phyloP scores from a whole-genome alignment of 1,139 yeast species.

The Saccharomyces hybrid region DNA sequence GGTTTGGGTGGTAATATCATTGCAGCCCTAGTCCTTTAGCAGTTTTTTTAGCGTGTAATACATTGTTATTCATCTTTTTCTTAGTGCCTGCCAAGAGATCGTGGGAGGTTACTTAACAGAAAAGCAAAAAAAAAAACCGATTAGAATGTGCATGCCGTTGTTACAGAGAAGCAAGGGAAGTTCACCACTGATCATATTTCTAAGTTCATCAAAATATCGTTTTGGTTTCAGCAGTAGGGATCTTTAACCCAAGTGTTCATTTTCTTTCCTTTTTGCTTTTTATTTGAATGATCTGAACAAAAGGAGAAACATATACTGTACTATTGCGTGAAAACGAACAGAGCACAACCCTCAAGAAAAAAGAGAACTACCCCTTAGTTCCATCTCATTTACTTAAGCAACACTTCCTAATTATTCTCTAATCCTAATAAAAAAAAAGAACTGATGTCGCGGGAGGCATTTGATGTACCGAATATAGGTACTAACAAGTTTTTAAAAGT shows the following conservation, averaged over 20 bases:
- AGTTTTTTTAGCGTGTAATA: background rate
- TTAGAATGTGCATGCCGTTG: background rate
- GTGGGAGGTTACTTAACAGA: background rate
- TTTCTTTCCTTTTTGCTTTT: background rate
- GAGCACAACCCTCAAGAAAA: background rate
- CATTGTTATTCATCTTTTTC: background rate
- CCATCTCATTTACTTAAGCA: background rate
- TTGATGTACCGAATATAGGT: slow-evolving; percentile 2
- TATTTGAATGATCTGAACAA: background rate
- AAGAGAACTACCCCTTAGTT: background rate
- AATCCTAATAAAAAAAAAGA: background rate
- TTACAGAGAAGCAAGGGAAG: background rate
- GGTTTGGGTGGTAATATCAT: background rate
- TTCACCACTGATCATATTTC: background rate
- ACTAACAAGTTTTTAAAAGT: slow-evolving; percentile 24
- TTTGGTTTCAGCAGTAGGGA: background rate
- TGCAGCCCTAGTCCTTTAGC: background rate
- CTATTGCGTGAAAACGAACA: background rate
- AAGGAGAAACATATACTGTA: background rate
- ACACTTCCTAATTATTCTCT: background rate
- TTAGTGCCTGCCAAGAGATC: background rate
- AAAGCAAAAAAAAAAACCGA: background rate
- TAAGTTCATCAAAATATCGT: background rate
- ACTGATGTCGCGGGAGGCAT: background rate
- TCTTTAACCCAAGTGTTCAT: background rate